Evolutionary conservation across 805 yeast genomes (phyloP), one percentile per base, ranked within the genome.

Genomic region (Wickerhamomyces rabaulensis): DNA sequence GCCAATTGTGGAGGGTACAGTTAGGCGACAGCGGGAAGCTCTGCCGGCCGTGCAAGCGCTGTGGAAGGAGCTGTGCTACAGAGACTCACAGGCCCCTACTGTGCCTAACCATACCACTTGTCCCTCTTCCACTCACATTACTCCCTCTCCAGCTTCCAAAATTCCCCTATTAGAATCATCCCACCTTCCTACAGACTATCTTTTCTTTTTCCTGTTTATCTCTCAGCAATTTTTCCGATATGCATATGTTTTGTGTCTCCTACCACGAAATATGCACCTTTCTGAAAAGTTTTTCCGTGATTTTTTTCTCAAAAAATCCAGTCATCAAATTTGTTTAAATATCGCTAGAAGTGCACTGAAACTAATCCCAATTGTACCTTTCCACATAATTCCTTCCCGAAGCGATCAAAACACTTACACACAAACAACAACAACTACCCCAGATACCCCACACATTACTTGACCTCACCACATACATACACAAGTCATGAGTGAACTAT

Each of bases 241-340:
- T 15, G 27, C 17, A 20, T 25, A 10, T 5, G 9, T 33, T 33
- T 7, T 33, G 36, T 17, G 17, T n/a, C 20, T 9, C 20, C 36
- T 33, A 33, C 20, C 36, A 10, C 6, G 36, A 33, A 4, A 9
- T 33, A n/a, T 33, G 36, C 36, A 33, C 36, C 19, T 6, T 16
- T 9, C 7, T 22, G 42, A 29, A 39, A 40, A 36, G 45, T 35
- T 40, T 47, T 47, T 47, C 42, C 43, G 36, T 33, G 36, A 16
- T 33, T 33, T 41, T 37, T 27, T 17, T 40, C 23, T 25, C 37
- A 19, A 25, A 27, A 31, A 12, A 20, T 27, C 13, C 31, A 27
- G 22, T 15, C 13, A 23, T 23, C n/a, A 13, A 37, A 19, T 37
- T 39, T 6, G 10, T 23, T 22, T 23, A 21, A 20, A 21, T 22